Base-by-base conservation (phyloP, 2,329 filamentous ascomycete species). In the Fusarium sacchari region DNA sequence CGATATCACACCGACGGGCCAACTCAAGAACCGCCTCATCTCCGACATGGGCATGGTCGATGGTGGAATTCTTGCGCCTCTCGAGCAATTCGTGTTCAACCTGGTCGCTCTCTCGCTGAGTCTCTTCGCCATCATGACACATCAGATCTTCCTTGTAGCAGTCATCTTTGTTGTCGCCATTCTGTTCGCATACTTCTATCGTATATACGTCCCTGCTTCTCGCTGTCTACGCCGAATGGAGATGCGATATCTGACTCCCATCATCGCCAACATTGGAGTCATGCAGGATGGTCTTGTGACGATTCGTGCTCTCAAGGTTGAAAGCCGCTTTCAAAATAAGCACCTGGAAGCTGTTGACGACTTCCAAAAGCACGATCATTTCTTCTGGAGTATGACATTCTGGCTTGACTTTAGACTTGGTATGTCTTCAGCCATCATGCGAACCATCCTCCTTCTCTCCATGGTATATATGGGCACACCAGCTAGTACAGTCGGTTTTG, bases 341-440 rank as follows among this genome's bases (percentile, higher is more conserved):
- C 94, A 97, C 59, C 92, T 98, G 39, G 85, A 88, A 5, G 94
- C 95, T 1, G 94, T 95, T 0, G 95, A 97, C 78, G 91, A 91
- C 24, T 97, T 97, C 79, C 95, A 97, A 80, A 94, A 94, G 79
- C 96, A 97, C 88, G 95, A 98, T 77, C 95, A 98, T 80, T 97
- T 97, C 83, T 97, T 97, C 83, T 97, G 95, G 93, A 93, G 91
- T 66, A 86, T 97, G 47, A 94, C 97, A 74, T 90, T 91, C 13
- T 97, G 95, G 95, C 86, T 97, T 6, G 91, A 91, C 80, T 94
- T 93, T 77, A 90, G 95, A 18, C 96, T 96, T 63, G 77, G 80
- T 58, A 72, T 80, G 46, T 77, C 80, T 11, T 94, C 94, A 0
- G 93, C 92, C 0, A 80, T 89, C 7, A 94, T 94, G 13, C 94